A percentile compares a stretch with the other conserved stretches of the same genome.
phyloP scores from a whole-genome alignment of 371 early-diverging fungal genomes.

The Coemansia sp. region DNA sequence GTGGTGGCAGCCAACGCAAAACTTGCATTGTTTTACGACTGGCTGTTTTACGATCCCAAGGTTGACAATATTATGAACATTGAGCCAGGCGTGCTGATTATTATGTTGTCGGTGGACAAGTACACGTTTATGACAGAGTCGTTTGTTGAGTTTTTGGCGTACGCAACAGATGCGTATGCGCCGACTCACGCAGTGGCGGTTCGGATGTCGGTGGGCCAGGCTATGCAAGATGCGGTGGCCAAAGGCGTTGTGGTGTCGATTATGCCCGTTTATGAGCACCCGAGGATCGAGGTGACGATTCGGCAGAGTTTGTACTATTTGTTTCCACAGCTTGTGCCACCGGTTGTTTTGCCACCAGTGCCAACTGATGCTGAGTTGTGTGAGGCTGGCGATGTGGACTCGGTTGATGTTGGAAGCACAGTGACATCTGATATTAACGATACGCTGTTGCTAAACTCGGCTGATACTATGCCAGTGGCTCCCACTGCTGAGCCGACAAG shows the following conservation, averaged over 20 bases:
- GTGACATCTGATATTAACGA: not conserved
- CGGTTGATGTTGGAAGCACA: not conserved
- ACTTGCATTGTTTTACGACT: conserved; percentile 73
- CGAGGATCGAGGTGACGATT: conserved; percentile 17
- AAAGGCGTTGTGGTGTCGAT: conserved; percentile 66
- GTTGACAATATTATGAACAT: conserved; percentile 73
- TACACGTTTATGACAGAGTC: conserved; percentile 65
- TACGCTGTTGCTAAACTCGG: not conserved
- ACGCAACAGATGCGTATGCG: conserved; percentile 60
- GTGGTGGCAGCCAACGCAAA: conserved; percentile 67
- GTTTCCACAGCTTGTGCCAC: conserved; percentile 37
- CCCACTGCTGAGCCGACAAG: not conserved
- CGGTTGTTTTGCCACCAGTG: not conserved
- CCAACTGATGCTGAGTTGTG: not conserved
- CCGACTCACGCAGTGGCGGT: conserved; percentile 59
- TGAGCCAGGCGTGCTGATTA: conserved; percentile 73
- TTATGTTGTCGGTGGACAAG: conserved; percentile 67
- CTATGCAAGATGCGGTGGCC: conserved; percentile 59
- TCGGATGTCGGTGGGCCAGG: conserved; percentile 55
- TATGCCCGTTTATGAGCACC: conserved; percentile 39
- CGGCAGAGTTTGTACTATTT: conserved; percentile 28
- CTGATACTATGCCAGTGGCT: not conserved
- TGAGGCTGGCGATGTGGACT: not conserved
- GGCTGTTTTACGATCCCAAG: conserved; percentile 68
- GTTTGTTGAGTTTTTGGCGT: conserved; percentile 64